Evolutionary conservation across 1,139 yeast species (phyloP), one percentile per base, ranked within the genome.

Genomic region (Diutina scorzettiae): DNA sequence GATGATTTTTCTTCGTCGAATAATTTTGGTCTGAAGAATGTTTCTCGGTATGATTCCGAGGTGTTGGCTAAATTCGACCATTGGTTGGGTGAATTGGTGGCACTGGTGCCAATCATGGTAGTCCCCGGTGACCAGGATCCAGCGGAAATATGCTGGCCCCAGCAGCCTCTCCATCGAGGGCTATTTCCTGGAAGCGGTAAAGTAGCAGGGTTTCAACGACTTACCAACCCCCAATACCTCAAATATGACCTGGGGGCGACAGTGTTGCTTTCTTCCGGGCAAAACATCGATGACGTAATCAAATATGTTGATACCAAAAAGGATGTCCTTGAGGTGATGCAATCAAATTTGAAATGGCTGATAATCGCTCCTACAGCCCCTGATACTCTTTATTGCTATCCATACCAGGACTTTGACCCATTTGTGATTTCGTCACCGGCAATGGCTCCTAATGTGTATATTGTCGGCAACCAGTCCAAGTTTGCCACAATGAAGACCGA

Each of bases 321-420:
- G 8, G 50, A 51, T 11, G 42, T 45, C 44, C 37, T 77, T 14
- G 12, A 32, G 17, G 63, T 86, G 49, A 71, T 87, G 66, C 82
- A 79, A 49, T 69, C 78, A 6, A 81, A 84, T 1, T 57, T 93
- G 33, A 63, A 67, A 43, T 91, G 96, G 95, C 91, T 86, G 51
- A 85, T 85, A 52, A 66, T 85, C 31, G 81, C 86, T 0, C 98
- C 98, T 2, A 87, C 97, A 0, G 95, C 96, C 1, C 99, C 99
- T 0, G 98, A 91, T 54, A 93, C 99, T 0, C 63, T 91, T 37
- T 83, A 84, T 65, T 81, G 95, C 49, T 87, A 86, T 52, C 97
- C 99, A 1, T 89, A 71, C 53, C 71, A 74, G n/a, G 75, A 79
- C 37, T 53, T 56, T 4, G 98, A 93, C 58, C 97, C 97, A 2